Evolutionary conservation across 768 basidiomycete genomes (phyloP).

Genomic region (Phlebiopsis flavidoalba): DNA sequence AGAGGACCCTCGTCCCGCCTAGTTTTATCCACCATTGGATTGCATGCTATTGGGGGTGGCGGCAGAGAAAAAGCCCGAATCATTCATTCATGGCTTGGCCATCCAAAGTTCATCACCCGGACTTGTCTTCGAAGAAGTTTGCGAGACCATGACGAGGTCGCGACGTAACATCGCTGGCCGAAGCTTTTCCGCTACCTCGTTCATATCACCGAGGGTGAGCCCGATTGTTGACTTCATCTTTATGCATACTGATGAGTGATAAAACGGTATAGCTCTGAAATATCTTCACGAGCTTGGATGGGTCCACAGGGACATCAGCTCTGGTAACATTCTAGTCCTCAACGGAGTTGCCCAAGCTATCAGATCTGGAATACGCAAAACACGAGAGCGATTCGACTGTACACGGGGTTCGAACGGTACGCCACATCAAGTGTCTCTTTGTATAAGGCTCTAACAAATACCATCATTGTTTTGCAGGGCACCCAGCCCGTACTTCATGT

Average conservation of each 20-base stretch:
- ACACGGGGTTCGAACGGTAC: not conserved
- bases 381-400: not conserved
- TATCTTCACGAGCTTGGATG: conserved; percentile 7
- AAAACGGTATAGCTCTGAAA: not conserved
- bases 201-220: not conserved
- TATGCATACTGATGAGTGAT: not conserved
- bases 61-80: not conserved
- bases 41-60: not conserved
- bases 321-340: conserved; percentile 10
- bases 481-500: conserved; percentile 4
- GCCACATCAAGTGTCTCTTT: not conserved
- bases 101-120: not conserved
- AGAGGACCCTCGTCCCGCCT: not conserved
- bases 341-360: not conserved
- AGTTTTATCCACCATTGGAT: not conserved
- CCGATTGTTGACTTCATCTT: not conserved
- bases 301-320: conserved; percentile 16
- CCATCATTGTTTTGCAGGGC: not conserved
- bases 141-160: not conserved
- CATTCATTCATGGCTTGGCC: not conserved
- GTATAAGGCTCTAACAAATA: not conserved
- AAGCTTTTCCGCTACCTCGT: not conserved
- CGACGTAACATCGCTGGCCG: not conserved
- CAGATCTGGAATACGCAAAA: conserved; percentile 14
- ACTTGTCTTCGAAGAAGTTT: not conserved